phyloP scores from a whole-genome alignment of 495 filamentous ascomycete species.

The Halenospora varia region DNA sequence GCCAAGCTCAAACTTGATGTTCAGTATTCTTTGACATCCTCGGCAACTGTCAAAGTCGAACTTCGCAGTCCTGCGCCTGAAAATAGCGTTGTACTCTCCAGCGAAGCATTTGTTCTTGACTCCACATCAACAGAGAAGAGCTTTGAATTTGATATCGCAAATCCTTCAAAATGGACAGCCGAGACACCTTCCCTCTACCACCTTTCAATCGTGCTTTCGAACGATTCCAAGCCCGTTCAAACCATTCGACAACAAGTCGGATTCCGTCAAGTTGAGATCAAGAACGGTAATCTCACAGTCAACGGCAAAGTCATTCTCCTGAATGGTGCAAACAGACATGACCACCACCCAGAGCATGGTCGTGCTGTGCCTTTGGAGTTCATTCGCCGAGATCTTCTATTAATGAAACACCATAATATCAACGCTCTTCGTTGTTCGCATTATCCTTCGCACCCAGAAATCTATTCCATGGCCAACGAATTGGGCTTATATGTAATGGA shows the following conservation, averaged over 20 bases:
- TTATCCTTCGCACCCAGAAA: slow-evolving; percentile 52
- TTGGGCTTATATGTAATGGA: slow-evolving; percentile 68
- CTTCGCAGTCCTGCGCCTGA: slow-evolving; percentile 30
- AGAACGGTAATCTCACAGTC: slow-evolving; percentile 51
- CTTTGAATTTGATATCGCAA: slow-evolving; percentile 37
- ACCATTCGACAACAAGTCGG: slow-evolving; percentile 46
- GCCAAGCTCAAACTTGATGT: slow-evolving; percentile 47
- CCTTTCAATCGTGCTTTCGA: slow-evolving; percentile 20
- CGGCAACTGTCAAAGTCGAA: slow-evolving; percentile 26
- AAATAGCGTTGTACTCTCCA: slow-evolving; percentile 8
- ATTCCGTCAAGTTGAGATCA: slow-evolving; percentile 56
- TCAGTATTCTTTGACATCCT: slow-evolving; percentile 24
- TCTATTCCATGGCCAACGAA: slow-evolving; percentile 63
- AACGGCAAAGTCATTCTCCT: slow-evolving; percentile 55
- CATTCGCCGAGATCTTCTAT: slow-evolving; percentile 51
- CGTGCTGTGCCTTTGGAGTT: slow-evolving; percentile 56
- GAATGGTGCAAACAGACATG: slow-evolving; percentile 60
- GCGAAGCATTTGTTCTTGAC: slow-evolving; percentile 3
- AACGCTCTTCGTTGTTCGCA: slow-evolving; percentile 61
- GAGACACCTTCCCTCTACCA: slow-evolving; percentile 58
- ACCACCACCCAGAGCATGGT: slow-evolving; percentile 56
- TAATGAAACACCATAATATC: slow-evolving; percentile 67
- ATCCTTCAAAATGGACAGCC: slow-evolving; percentile 61
- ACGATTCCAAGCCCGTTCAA: slow-evolving; percentile 25
- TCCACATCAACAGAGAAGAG: slow-evolving; percentile 13